Percentiles rank a stretch among this genome's conserved stretches.
Conservation (phyloP, 1,139 yeast genomes). For the Waltiozyma sp. region DNA sequence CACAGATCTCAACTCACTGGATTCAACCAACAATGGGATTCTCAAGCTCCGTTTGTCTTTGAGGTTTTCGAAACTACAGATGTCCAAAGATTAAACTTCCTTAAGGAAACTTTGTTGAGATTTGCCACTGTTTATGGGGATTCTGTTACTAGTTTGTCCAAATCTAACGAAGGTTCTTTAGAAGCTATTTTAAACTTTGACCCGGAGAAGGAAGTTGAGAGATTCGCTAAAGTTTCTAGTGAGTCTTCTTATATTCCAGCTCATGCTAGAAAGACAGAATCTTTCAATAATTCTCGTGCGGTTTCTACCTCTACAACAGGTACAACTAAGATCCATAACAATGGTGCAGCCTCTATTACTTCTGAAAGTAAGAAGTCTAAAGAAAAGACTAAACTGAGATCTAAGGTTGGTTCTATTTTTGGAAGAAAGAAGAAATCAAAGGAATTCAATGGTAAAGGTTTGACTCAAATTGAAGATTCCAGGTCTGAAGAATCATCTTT, state of each 20-base stretch:
- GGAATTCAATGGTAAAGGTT: conserved; percentile 8
- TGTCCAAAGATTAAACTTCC: conserved; percentile 47
- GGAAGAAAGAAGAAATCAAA: conserved; percentile 43
- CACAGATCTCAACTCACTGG: conserved; percentile 12
- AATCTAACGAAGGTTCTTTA: conserved; percentile 53
- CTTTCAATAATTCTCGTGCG: too few species aligned
- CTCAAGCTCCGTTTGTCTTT: conserved; percentile 68
- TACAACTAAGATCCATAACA: conserved; percentile 9
- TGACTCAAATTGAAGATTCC: conserved; percentile 13
- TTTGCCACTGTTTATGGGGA: conserved; percentile 55
- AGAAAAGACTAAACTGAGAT: conserved; percentile 40
- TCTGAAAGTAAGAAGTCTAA: conserved; percentile 8
- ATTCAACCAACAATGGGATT: conserved; percentile 42
- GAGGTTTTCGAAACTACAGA: conserved; percentile 72
- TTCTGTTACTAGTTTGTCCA: conserved; percentile 33
- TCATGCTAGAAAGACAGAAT: conserved; percentile 17
- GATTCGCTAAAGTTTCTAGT: conserved; percentile 40
- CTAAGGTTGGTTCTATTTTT: conserved; percentile 79
- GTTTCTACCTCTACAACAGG: conserved; percentile 16
- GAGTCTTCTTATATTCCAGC: conserved; percentile 15
- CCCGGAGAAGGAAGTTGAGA: conserved; percentile 44
- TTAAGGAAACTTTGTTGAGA: conserved; percentile 59
- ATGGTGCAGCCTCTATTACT: conserved; percentile 3
- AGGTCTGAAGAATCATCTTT: neutral
- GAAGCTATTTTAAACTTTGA: conserved; percentile 52